Conservation (phyloP, 2,329 filamentous ascomycete genomes). For the Aspergillus pseudoterreus region DNA sequence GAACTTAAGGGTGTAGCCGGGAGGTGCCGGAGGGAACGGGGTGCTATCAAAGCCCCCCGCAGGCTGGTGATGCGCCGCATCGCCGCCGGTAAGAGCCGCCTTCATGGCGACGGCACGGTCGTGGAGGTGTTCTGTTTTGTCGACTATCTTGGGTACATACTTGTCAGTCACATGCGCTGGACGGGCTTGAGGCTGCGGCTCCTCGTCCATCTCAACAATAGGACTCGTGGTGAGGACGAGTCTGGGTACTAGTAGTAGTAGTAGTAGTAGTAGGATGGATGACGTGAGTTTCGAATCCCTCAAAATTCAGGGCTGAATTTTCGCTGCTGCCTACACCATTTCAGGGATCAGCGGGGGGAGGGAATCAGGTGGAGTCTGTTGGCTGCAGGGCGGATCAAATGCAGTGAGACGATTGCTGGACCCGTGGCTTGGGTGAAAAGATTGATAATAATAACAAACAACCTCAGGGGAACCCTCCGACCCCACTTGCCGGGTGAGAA, state of each 20-base stretch:
- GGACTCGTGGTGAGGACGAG: neutral
- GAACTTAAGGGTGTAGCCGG: constrained; percentile 80
- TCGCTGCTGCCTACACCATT: neutral
- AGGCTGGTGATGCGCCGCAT: constrained; percentile 41
- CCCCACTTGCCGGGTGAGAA: no score
- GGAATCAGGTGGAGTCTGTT: neutral
- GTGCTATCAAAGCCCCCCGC: constrained; percentile 78
- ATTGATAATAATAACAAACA: no score
- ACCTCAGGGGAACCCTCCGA: no score
- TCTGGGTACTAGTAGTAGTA: neutral
- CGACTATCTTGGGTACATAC: constrained; percentile 36
- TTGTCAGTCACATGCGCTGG: constrained; percentile 27
- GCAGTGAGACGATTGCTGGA: neutral
- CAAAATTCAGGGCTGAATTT: neutral
- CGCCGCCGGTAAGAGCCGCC: constrained; percentile 7
- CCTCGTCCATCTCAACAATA: constrained; percentile 9
- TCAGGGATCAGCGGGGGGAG: neutral
- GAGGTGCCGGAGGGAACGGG: constrained; percentile 68
- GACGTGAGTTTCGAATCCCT: neutral
- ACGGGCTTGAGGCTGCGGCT: constrained; percentile 16
- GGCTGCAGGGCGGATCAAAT: neutral
- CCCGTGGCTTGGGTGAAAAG: neutral
- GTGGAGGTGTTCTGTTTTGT: constrained; percentile 38
- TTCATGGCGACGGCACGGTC: constrained; percentile 28
- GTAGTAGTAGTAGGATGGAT: neutral